phyloP scores from a whole-genome alignment of 2,329 filamentous ascomycete genomes.

The Fusarium phyllophilum region DNA sequence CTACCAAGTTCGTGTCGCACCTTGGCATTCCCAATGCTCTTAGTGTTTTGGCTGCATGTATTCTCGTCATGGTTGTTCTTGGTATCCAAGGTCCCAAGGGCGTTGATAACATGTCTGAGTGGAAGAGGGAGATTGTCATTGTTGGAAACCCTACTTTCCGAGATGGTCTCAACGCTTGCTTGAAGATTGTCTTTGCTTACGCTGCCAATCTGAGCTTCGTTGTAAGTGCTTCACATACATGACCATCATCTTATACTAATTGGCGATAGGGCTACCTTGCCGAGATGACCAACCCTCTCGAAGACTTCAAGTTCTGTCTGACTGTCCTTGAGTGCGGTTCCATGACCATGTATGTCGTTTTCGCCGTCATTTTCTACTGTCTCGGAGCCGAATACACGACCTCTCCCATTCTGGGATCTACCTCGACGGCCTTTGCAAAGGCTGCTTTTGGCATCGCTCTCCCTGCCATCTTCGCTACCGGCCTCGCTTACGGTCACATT shows the following conservation, averaged over 20 bases:
- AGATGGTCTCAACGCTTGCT: slow-evolving; percentile 37
- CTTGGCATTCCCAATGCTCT: slow-evolving; percentile 31
- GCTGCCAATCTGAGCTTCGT: slow-evolving; percentile 42
- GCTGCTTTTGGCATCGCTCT: slow-evolving; percentile 40
- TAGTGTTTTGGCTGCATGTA: slow-evolving; percentile 23
- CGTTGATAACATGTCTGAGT: slow-evolving; percentile 18
- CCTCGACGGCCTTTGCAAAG: slow-evolving; percentile 28
- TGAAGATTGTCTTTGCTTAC: slow-evolving; percentile 42
- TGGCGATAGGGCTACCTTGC: slow-evolving; percentile 26
- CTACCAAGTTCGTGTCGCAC: slow-evolving; percentile 27
- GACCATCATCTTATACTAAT: background rate
- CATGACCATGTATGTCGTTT: slow-evolving; percentile 36
- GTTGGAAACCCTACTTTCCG: slow-evolving; percentile 35
- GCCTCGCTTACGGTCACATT: slow-evolving; percentile 40
- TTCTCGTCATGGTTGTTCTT: slow-evolving; percentile 35
- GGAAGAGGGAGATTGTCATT: slow-evolving; percentile 35
- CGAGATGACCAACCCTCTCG: slow-evolving; percentile 37
- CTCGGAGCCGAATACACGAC: slow-evolving; percentile 37
- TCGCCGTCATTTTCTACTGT: slow-evolving; percentile 39
- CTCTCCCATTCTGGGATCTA: slow-evolving; percentile 39
- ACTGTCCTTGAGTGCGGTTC: slow-evolving; percentile 29
- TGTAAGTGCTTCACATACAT: slow-evolving; percentile 4
- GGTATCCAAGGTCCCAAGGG: slow-evolving; percentile 12
- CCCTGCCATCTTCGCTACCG: slow-evolving; percentile 38
- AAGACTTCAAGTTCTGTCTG: slow-evolving; percentile 40